Base-by-base conservation (phyloP, 176 grass and related monocot genomes). In the Rhipidocladum racemiflorum region DNA sequence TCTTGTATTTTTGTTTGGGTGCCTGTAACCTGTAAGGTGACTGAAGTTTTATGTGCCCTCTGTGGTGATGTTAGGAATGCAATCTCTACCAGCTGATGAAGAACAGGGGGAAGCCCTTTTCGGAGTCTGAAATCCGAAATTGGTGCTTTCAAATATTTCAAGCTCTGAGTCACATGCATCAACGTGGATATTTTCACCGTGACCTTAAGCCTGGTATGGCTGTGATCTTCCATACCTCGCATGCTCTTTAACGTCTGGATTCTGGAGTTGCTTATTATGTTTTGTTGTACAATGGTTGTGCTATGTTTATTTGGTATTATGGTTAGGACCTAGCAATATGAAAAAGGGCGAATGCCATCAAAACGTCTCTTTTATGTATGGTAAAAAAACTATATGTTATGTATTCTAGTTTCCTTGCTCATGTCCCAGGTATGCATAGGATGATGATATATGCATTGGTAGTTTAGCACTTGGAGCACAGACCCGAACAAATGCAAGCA, bases 11-110 rank as follows among this genome's bases (percentile, higher is more conserved):
- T 40, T 68, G 20, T 40, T 82, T 61, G 11, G 38, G 45, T 42
- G 17, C 28, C 45, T 68, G 17, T 51, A 20, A 39, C 46, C 3
- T 66, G 44, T 49, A 50, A 57, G 1, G 54, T 64, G 20, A 54
- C 36, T 76, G 4, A 87, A 72, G 34, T 63, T 83, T 44, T 76
- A 29, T 88, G 34, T 79, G 13, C 25, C 77, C 50, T 45, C 9
- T 12, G 0, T 72, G 70, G 61, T 75, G 7, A 49, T 75, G 16
- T 67, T 77, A 99, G 96, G 96, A 99, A 61, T 99, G 91, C 85
- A 99, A 87, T 93, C 91, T 99, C 34, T 99, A 99, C 80, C 90
- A 99, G 72, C 87, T 99, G 43, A 99, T 99, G 96, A 99, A 99
- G 81, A 93, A 73, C 65, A 99, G 61, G 72, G 93, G 89, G 45